These are phyloP conservation scores for Mortierella hygrophila DNA, from an alignment of 192 early-diverging fungal genomes.

Conservation along the genomic window DNA sequence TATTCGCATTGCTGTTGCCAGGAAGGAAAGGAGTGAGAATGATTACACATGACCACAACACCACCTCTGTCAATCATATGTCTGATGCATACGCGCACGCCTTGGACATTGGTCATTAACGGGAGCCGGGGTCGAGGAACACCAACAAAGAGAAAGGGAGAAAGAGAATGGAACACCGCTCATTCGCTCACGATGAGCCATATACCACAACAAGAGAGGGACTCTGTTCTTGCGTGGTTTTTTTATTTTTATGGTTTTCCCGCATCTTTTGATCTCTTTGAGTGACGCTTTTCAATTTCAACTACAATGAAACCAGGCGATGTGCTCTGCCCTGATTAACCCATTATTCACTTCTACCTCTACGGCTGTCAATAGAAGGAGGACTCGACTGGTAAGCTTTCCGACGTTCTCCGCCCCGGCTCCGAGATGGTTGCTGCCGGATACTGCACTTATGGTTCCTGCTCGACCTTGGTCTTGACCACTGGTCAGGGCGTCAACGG, in stretches of 20 bases:
- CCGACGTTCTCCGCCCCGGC: slow-evolving; percentile 91
- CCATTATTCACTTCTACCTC: neutral
- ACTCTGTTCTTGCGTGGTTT: neutral
- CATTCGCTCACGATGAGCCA: slow-evolving; percentile 5
- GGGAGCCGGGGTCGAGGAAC: neutral
- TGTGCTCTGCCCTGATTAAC: neutral
- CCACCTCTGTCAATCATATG: neutral
- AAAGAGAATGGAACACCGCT: slow-evolving; percentile 8
- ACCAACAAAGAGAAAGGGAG: neutral
- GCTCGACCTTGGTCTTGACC: slow-evolving; percentile 83
- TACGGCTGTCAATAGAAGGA: slow-evolving; percentile 42
- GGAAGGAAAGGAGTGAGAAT: neutral
- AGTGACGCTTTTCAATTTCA: neutral
- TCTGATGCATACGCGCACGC: neutral
- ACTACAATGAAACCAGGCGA: neutral
- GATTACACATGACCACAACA: neutral
- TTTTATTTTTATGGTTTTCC: slow-evolving; percentile 3
- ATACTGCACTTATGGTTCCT: slow-evolving; percentile 99
- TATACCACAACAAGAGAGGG: neutral
- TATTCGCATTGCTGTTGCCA: too few species aligned
- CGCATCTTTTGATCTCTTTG: neutral
- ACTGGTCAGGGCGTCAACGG: slow-evolving; percentile 91
- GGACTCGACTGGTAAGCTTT: slow-evolving; percentile 63
- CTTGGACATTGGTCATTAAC: neutral
- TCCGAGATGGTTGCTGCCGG: slow-evolving; percentile 93